phyloP scores from a whole-genome alignment of 192 early-diverging fungal genomes.

The Rhizoclosmatium sp. region DNA sequence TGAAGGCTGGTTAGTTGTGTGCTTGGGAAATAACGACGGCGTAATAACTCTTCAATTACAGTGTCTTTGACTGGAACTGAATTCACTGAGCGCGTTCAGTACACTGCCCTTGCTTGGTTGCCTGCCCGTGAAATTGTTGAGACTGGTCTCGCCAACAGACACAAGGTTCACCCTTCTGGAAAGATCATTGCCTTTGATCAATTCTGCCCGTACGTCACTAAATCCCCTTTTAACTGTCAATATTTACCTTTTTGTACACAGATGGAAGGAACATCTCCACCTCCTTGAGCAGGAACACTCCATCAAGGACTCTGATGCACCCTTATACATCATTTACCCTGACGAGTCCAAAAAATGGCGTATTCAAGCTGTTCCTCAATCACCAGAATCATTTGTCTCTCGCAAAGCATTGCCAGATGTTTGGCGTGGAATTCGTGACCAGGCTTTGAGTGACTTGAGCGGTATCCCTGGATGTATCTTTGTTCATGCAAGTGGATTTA shows the following conservation, averaged over 20 bases:
- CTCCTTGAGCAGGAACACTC: conserved; percentile 49
- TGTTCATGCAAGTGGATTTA: conserved; percentile 87
- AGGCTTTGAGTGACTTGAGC: conserved; percentile 77
- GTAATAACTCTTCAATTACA: conserved; percentile 8
- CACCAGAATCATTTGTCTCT: conserved; percentile 56
- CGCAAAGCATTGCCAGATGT: conserved; percentile 82
- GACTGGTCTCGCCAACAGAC: conserved; percentile 63
- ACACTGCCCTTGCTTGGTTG: conserved; percentile 81
- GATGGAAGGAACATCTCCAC: conserved; percentile 90
- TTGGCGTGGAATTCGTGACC: conserved; percentile 81
- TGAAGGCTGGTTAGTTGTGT: conserved; percentile 47
- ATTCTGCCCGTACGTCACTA: conserved; percentile 68
- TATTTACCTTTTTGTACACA: background rate
- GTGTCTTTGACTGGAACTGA: conserved; percentile 82
- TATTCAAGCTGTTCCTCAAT: conserved; percentile 68
- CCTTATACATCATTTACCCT: conserved; percentile 81
- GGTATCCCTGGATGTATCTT: conserved; percentile 85
- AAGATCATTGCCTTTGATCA: conserved; percentile 83
- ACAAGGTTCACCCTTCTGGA: conserved; percentile 74
- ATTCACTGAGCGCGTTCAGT: conserved; percentile 70
- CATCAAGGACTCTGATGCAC: conserved; percentile 37
- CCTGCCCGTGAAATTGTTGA: conserved; percentile 89
- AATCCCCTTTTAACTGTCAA: background rate
- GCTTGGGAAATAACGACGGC: background rate
- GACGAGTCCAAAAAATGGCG: conserved; percentile 77